Base-by-base conservation (phyloP, 306 rosid species). In the Cicer yamashitae region DNA sequence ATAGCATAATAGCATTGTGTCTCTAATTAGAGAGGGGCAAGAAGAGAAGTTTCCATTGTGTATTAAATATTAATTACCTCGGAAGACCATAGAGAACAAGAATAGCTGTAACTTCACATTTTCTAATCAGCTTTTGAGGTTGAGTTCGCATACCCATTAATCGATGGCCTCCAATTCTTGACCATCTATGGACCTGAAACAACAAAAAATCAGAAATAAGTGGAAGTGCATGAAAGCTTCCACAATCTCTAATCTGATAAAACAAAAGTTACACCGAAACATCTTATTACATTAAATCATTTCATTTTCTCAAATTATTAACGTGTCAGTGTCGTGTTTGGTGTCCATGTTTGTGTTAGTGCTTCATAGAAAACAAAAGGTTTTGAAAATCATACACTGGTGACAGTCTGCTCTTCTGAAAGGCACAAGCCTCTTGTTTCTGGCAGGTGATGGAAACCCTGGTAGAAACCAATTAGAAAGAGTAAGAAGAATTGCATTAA, bases 11-110 rank as follows among this genome's bases (percentile, higher is more conserved):
- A 60, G 8, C 77, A 13, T 70, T 50, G 40, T 7, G 17, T 40
- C 17, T 46, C 73, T 52, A 3, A 8, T 50, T 52, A 50, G 39
- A 52, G 18, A 13, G 15, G 67, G 38, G 25, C 40, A 43, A 38
- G 58, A 15, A n/a, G 10, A 22, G 30, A 82, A 46, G 8, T 41
- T 71, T 38, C 8, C 61, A 15, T 58, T 22, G 65, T 52, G 37
- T 46, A 44, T 17, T 30, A 30, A 18, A 74, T 61, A 87, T 10
- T 17, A 10, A 13, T 71, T 76, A 94, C 98, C 98, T 91, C 39
- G 98, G 98, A 80, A 94, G 98, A 66, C 98, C 96, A 75, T 87
- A 94, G 68, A 94, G 97, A 82, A 91, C 98, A 81, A 94, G 98
- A 83, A 94, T 94, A 70, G 98, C 98, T 20, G 97, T 91, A 57